A percentile compares a stretch with the other conserved stretches of the same genome.
Evolutionary conservation across 768 basidiomycete species (phyloP).

Genomic region (Collybiopsis luxurians): DNA sequence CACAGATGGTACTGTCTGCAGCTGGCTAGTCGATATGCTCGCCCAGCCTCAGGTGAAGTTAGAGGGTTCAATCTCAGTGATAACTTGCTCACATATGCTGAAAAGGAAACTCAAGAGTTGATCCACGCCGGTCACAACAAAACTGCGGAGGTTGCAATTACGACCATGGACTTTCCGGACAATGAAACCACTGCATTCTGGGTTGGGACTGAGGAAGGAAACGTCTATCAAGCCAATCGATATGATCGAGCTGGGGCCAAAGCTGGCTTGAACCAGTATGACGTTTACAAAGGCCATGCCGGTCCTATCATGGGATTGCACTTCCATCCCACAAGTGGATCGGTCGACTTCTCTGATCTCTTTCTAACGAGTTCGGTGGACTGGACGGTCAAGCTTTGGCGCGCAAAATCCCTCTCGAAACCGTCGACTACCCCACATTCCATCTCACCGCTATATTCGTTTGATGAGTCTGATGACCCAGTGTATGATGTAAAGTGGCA

Average conservation of each 20-base stretch:
- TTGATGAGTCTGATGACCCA: slow-evolving; percentile 98
- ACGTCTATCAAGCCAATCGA: slow-evolving; percentile 93
- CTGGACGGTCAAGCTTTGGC: slow-evolving; percentile 99
- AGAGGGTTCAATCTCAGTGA: neutral
- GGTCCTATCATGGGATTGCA: slow-evolving; percentile 94
- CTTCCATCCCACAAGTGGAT: slow-evolving; percentile 90
- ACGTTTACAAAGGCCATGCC: slow-evolving; percentile 89
- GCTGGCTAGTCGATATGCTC: slow-evolving; percentile 98
- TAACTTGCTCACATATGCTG: neutral
- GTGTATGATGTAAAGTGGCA: slow-evolving; percentile 99
- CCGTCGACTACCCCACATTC: slow-evolving; percentile 58
- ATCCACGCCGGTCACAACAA: slow-evolving; percentile 90
- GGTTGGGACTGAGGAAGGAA: slow-evolving; percentile 98
- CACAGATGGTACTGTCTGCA: slow-evolving; percentile 95
- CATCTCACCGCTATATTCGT: slow-evolving; percentile 83
- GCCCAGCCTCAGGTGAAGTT: slow-evolving; percentile 86
- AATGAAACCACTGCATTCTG: slow-evolving; percentile 97
- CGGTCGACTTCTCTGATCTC: slow-evolving; percentile 93
- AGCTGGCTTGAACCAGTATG: slow-evolving; percentile 90
- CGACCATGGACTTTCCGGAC: slow-evolving; percentile 89
- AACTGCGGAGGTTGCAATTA: slow-evolving; percentile 95
- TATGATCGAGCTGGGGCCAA: slow-evolving; percentile 97
- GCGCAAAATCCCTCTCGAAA: slow-evolving; percentile 74
- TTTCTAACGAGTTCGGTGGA: slow-evolving; percentile 93
- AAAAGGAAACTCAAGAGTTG: slow-evolving; percentile 90